Evolutionary conservation across 2,329 filamentous ascomycete genomes (phyloP).

Genomic region (Mycosphaerella sp.): DNA sequence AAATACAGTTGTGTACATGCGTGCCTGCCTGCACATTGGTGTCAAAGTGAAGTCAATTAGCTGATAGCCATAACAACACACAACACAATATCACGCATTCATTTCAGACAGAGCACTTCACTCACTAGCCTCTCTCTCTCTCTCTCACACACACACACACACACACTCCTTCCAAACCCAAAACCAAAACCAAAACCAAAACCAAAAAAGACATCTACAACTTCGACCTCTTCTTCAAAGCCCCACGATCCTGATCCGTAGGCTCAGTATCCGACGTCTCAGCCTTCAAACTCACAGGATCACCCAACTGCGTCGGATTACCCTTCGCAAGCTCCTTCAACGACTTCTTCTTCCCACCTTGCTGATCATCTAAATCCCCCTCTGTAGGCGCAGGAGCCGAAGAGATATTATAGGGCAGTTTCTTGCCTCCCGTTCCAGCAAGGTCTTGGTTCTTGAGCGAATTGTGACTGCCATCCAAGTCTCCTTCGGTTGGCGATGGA

Average conservation of each 20-base stretch:
- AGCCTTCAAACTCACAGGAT: slow-evolving; percentile 34
- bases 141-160: not conserved
- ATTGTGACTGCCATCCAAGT: not conserved
- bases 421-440: slow-evolving; percentile 8
- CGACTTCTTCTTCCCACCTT: slow-evolving; percentile 9
- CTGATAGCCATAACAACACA: too few relatives aligned
- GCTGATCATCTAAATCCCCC: slow-evolving; percentile 14
- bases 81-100: too few relatives aligned
- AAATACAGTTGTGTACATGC: too few relatives aligned
- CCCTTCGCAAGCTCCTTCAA: slow-evolving; percentile 27
- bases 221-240: slow-evolving; percentile 27
- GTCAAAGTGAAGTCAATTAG: too few relatives aligned
- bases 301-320: slow-evolving; percentile 34
- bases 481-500: slow-evolving; percentile 8
- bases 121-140: not conserved
- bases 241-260: slow-evolving; percentile 32
- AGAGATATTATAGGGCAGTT: not conserved
- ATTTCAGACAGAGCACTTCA: too few relatives aligned
- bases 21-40: too few relatives aligned
- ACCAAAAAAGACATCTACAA: slow-evolving; percentile 27
- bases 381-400: slow-evolving; percentile 12
- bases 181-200: not conserved
- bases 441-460: slow-evolving; percentile 7
- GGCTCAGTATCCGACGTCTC: slow-evolving; percentile 34
- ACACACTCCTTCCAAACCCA: not conserved